These are phyloP conservation scores for Cercospora sp. DNA, from an alignment of 2,329 filamentous ascomycete species.

Conservation along the genomic window DNA sequence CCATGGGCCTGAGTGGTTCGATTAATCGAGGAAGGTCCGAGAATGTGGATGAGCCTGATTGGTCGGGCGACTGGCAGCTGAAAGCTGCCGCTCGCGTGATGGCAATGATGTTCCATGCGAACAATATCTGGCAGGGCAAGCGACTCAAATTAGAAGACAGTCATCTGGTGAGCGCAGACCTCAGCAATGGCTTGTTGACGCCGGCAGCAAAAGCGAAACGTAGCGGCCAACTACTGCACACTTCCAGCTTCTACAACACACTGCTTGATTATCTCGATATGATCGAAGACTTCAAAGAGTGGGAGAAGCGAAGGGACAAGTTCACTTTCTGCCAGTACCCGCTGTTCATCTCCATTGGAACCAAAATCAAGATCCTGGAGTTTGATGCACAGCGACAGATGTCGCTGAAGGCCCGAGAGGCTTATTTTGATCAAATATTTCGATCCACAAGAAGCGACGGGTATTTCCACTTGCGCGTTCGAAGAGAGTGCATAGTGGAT, in stretches of 20 bases:
- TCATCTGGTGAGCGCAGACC: constrained; percentile 16
- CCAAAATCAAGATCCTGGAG: constrained; percentile 87
- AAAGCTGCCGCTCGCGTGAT: constrained; percentile 77
- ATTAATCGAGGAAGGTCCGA: constrained; percentile 53
- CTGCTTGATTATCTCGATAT: constrained; percentile 84
- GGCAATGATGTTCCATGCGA: constrained; percentile 78
- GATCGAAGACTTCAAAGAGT: constrained; percentile 80
- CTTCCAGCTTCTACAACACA: constrained; percentile 84
- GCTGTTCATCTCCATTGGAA: constrained; percentile 86
- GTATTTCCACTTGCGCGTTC: constrained; percentile 73
- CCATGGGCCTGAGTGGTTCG: constrained; percentile 59
- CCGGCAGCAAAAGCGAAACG: constrained; percentile 29
- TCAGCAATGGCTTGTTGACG: constrained; percentile 37
- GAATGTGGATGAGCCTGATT: constrained; percentile 57
- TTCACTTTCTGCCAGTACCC: constrained; percentile 93
- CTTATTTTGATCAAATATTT: constrained; percentile 87
- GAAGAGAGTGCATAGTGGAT: constrained; percentile 82
- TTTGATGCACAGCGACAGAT: constrained; percentile 86
- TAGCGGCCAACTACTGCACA: constrained; percentile 68
- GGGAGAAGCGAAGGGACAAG: constrained; percentile 72
- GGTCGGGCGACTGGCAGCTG: constrained; percentile 87
- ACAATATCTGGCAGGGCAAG: constrained; percentile 56
- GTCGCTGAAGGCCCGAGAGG: constrained; percentile 82
- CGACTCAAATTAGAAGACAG: constrained; percentile 14
- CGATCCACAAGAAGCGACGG: constrained; percentile 67